A percentile compares a stretch with the other conserved stretches of the same genome.
These are phyloP conservation scores for Arabis hirsuta DNA, from an alignment of 345 rosid genomes.

Conservation along the genomic window DNA sequence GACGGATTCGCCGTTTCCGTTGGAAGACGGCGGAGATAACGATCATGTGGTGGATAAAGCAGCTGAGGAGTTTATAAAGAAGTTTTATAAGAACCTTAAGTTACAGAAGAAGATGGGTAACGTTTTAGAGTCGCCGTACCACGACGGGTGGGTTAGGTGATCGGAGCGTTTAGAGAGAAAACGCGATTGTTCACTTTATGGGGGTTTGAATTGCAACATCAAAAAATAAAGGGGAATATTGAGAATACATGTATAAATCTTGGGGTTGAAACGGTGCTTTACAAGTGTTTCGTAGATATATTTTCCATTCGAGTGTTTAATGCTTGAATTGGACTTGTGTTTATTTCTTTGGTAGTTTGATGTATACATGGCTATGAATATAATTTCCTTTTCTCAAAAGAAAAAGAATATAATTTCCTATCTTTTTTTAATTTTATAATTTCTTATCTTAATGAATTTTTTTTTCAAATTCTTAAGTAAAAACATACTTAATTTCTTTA, in stretches of 20 bases:
- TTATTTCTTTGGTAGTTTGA: slow-evolving; percentile 3
- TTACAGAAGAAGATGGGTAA: slow-evolving; percentile 51
- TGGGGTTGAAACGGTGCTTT: slow-evolving; percentile 18
- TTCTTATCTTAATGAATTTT: slow-evolving; percentile 6
- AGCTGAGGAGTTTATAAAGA: slow-evolving; percentile 81
- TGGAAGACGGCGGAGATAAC: slow-evolving; percentile 63
- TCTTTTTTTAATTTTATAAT: neutral
- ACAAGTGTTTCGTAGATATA: slow-evolving; percentile 15
- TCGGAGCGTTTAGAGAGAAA: slow-evolving; percentile 10
- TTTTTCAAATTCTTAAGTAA: neutral
- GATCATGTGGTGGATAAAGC: slow-evolving; percentile 64
- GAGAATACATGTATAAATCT: slow-evolving; percentile 23
- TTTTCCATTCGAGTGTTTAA: slow-evolving; percentile 17
- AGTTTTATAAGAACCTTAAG: slow-evolving; percentile 67
- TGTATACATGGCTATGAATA: slow-evolving; percentile 28
- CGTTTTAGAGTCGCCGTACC: slow-evolving; percentile 56
- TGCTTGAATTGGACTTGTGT: slow-evolving; percentile 24
- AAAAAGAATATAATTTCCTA: neutral
- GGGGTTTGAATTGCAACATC: neutral
- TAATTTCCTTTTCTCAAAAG: neutral
- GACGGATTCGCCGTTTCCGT: slow-evolving; percentile 80
- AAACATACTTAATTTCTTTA: too few relatives aligned
- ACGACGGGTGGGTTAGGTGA: slow-evolving; percentile 55
- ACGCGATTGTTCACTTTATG: neutral
- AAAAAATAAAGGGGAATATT: neutral